Conservation (phyloP, 345 rosid genomes). For the Gossypium bickii region DNA sequence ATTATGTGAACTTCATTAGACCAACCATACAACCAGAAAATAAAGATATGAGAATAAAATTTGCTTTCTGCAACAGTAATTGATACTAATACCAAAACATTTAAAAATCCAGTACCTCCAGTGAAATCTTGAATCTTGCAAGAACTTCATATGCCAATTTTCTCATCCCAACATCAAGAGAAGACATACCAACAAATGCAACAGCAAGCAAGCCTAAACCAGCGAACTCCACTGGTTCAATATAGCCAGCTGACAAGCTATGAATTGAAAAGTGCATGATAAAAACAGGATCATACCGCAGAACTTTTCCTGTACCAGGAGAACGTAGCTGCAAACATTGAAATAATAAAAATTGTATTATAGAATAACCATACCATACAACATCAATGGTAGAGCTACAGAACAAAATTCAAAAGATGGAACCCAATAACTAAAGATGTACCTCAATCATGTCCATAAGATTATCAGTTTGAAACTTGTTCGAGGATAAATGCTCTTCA, state of each 20-base stretch:
- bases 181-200: slow-evolving; percentile 77
- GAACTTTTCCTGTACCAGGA: slow-evolving; percentile 27
- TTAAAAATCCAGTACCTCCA: slow-evolving; percentile 57
- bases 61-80: background rate
- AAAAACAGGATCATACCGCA: slow-evolving; percentile 78
- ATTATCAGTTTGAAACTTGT: slow-evolving; percentile 17
- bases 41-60: too few species aligned
- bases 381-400: slow-evolving; percentile 1
- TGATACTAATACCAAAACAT: background rate
- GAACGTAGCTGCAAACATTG: slow-evolving; percentile 34
- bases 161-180: slow-evolving; percentile 73
- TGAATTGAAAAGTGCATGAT: slow-evolving; percentile 65
- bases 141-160: slow-evolving; percentile 77
- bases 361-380: background rate
- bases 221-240: slow-evolving; percentile 82
- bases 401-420: background rate
- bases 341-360: slow-evolving; percentile 3
- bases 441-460: slow-evolving; percentile 19
- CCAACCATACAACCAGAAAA: too few species aligned
- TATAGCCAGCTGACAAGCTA: slow-evolving; percentile 47
- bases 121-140: slow-evolving; percentile 49
- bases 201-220: slow-evolving; percentile 86
- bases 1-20: too few species aligned
- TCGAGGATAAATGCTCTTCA: slow-evolving; percentile 20
- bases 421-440: slow-evolving; percentile 15